Base-by-base conservation (phyloP, 495 filamentous ascomycete species). In the Viridothelium virens region DNA sequence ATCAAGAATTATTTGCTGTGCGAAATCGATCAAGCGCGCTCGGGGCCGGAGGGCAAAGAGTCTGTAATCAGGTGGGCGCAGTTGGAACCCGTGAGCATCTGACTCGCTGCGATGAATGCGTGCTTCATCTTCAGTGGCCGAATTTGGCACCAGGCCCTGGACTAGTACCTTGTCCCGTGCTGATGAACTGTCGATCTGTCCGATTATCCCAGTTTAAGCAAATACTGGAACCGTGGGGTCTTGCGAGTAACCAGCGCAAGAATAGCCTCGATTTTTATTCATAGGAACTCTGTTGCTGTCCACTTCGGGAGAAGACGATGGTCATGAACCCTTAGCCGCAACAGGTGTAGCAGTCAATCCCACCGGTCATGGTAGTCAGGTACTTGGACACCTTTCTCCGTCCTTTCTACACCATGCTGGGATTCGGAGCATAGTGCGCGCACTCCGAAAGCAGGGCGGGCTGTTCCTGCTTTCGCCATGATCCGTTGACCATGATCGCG, bases 151-250 rank as follows among this genome's bases (percentile, higher is more conserved):
- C 5, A 59, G 48, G 53, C 31, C 31, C 25, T 59, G 53, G 53
- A 31, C 53, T 59, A 59, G 53, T 59, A 59, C 53, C 53, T 59
- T 59, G 53, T 59, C 53, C 53, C 53, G 53, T 59, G 53, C 53
- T 59, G 53, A 59, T 59, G 53, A 59, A 59, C 53, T 59, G 53
- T 59, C 53, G 53, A 59, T 59, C 53, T 59, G 53, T 59, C 53
- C 53, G 53, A 59, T 59, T 59, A 59, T 59, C 53, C 53, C 53
- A 59, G 53, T 34, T 59, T 59, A 31, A 59, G 36, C 53, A 59
- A 59, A 9, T 14, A 36, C 53, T 59, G 31, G 53, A 59, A 59
- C 53, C 53, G 18, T 59, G 53, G 53, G 53, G 18, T 59, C 10
- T 59, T 31, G 18, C 31, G 31, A 59, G 53, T 59, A 10, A 33